A percentile compares a stretch with the other conserved stretches of the same genome.
phyloP scores from a whole-genome alignment of 176 grass and related monocot species.

The Sorghum bicolor region Sorghum_bicolor_NCBIv3 NC_012874.2:36678501-36679000 shows the following conservation, averaged over 20 bases:
- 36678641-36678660: constrained; percentile 91
- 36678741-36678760: constrained; percentile 90
- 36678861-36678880: neutral
- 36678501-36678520: constrained; percentile 25
- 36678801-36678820: constrained; percentile 1
- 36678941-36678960: neutral
- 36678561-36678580: constrained; percentile 85
- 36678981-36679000: neutral
- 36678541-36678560: constrained; percentile 75
- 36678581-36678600: constrained; percentile 90
- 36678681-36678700: constrained; percentile 55
- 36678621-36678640: constrained; percentile 81
- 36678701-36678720: constrained; percentile 93
- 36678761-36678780: constrained; percentile 64
- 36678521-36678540: constrained; percentile 57
- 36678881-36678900: constrained; percentile 39
- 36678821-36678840: constrained; percentile 21
- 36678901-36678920: constrained; percentile 19
- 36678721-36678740: constrained; percentile 81
- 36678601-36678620: constrained; percentile 65
- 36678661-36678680: constrained; percentile 70
- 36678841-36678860: constrained; percentile 33
- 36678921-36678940: neutral
- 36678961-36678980: neutral
- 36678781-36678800: neutral